These are phyloP conservation scores for Aspergillus flavus DNA, from an alignment of 2,329 filamentous ascomycete species.

Conservation along the genomic window DNA sequence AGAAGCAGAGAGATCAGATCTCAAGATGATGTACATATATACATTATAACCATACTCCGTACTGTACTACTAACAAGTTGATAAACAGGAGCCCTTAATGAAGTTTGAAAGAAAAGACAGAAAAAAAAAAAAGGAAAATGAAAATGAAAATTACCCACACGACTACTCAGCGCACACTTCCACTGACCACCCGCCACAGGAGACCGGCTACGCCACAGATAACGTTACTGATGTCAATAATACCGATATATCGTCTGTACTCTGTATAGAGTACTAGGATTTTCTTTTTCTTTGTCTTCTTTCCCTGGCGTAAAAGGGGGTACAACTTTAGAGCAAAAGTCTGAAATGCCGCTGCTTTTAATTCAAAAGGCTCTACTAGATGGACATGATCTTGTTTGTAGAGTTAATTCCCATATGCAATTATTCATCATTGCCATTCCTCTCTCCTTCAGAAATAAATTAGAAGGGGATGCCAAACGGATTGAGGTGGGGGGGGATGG, in stretches of 20 bases:
- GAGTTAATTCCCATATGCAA: background rate
- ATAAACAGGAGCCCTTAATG: background rate
- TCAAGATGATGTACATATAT: background rate
- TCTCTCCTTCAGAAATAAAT: background rate
- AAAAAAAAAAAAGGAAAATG: background rate
- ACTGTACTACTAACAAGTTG: background rate
- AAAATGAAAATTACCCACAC: background rate
- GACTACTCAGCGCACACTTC: background rate
- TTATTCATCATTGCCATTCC: background rate
- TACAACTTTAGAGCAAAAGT: background rate
- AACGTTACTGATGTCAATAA: background rate
- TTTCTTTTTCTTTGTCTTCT: background rate
- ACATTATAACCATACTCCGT: background rate
- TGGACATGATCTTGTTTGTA: background rate
- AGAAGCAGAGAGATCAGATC: background rate
- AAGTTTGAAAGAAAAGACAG: background rate
- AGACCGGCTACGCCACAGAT: background rate
- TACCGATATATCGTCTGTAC: too few species aligned
- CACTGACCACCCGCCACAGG: conserved; percentile 2
- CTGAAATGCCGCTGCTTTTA: background rate
- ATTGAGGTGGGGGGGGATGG: background rate
- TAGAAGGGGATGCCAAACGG: background rate
- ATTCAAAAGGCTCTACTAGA: too few species aligned
- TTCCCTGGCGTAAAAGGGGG: background rate
- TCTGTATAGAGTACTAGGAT: background rate